Conservation (phyloP, 2,329 filamentous ascomycete genomes). For the Cadophora malorum region DNA sequence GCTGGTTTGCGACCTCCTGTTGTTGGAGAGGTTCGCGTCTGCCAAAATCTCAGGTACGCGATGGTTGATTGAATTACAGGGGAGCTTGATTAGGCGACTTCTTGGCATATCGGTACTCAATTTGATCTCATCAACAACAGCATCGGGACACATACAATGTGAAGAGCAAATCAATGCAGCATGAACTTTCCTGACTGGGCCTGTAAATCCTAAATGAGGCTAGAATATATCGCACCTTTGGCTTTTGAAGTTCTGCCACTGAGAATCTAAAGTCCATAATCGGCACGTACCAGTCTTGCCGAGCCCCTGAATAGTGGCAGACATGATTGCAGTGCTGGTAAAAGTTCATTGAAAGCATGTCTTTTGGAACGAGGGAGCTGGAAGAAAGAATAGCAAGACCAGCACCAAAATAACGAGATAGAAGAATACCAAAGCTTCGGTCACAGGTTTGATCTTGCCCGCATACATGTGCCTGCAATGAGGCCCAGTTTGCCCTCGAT, state of each 20-base stretch:
- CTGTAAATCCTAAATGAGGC: background rate
- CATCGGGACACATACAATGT: background rate
- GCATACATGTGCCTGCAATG: no score
- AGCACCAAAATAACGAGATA: no score
- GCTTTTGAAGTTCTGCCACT: background rate
- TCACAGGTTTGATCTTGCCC: no score
- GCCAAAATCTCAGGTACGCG: slow-evolving; percentile 21
- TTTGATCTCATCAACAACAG: background rate
- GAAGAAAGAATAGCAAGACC: no score
- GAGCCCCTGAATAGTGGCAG: background rate
- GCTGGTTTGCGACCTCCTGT: slow-evolving; percentile 16
- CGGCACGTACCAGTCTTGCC: background rate
- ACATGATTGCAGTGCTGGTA: background rate
- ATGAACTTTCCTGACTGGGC: background rate
- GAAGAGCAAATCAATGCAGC: background rate
- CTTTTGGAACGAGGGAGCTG: no score
- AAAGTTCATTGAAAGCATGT: background rate
- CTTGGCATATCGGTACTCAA: slow-evolving; percentile 1
- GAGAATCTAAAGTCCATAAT: background rate
- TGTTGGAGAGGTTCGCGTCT: slow-evolving; percentile 26
- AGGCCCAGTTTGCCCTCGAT: no score
- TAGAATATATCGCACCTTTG: background rate
- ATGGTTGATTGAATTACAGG: slow-evolving; percentile 20
- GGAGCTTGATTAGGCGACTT: slow-evolving; percentile 24
- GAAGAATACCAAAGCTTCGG: no score